Evolutionary conservation across 169 alveolate genomes (phyloP), one percentile per base, ranked within the genome.

Genomic region (Eimeria necatrix): DNA sequence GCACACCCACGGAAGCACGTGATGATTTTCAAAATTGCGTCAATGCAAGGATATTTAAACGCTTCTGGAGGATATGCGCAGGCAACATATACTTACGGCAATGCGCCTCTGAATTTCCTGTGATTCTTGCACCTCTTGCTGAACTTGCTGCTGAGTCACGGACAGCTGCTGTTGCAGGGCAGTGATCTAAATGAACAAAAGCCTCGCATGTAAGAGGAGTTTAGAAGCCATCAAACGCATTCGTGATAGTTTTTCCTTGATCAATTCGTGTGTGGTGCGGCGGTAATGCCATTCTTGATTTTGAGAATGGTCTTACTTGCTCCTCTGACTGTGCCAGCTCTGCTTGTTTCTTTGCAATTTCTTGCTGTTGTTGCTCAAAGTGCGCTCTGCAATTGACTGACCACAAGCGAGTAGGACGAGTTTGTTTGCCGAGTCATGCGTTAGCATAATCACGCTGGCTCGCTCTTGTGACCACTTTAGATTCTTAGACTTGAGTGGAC

Each of bases 251-350:
- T 32, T 32, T 32, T 32, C 0, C 41, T 32, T 32, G 41, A 32
- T 32, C 41, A 32, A 0, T 80, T 52, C 3, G 60, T n/a, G 78
- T 32, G 48, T 12, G 26, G 91, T 12, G 74, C 18, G 16, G 46
- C 46, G 73, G 84, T 32, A 32, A 32, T 32, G 41, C 41, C 41
- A 32, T 32, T 32, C 41, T 0, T 32, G 41, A 32, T 32, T 32
- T 32, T 32, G 41, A 32, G 41, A 32, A 32, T 32, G 41, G 41
- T 32, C 41, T 22, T 0, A 64, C 93, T 48, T 64, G 93, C 26
- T 61, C 93, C 93, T 68, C 93, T 24, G 93, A 60, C 8, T 87
- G 93, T n/a, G 85, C 93, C 18, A 87, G 64, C 24, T 87, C 93
- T 87, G 59, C 87, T 78, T 88, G 85, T 22, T 70, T 51, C 86